A percentile compares a stretch with the other conserved stretches of the same genome.
Evolutionary conservation across 495 filamentous ascomycete species (phyloP).

Genomic region (Pseudomonodictys pantanalensis): DNA sequence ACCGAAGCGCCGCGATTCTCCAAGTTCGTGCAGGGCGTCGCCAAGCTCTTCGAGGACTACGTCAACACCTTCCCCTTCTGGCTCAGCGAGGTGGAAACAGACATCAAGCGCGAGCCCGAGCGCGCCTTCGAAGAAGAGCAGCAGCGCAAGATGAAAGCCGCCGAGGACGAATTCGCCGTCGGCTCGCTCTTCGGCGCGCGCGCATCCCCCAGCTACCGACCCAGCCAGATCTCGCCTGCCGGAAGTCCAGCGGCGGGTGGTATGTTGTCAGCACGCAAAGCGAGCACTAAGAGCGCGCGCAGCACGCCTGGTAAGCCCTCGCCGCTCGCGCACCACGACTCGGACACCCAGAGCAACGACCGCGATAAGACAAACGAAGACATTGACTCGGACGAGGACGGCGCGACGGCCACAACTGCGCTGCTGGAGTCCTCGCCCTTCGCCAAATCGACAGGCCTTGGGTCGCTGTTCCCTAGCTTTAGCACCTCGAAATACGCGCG

Average conservation of each 20-base stretch:
- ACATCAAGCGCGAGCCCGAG: slow-evolving; percentile 90
- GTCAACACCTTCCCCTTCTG: slow-evolving; percentile 97
- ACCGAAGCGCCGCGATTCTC: slow-evolving; percentile 87
- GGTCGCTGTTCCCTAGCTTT: slow-evolving; percentile 67
- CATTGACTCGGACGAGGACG: slow-evolving; percentile 46
- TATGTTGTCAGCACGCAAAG: slow-evolving; percentile 1
- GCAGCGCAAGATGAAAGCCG: slow-evolving; percentile 69
- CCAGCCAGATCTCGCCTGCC: slow-evolving; percentile 29
- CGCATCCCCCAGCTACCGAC: slow-evolving; percentile 41
- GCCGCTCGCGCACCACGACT: not conserved
- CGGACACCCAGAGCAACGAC: slow-evolving; percentile 30
- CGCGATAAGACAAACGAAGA: slow-evolving; percentile 41
- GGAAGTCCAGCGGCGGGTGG: slow-evolving; percentile 30
- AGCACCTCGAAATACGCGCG: slow-evolving; percentile 68
- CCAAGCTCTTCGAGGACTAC: slow-evolving; percentile 87
- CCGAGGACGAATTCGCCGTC: slow-evolving; percentile 83
- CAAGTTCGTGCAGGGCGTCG: slow-evolving; percentile 93
- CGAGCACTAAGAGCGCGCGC: not conserved
- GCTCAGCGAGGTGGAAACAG: slow-evolving; percentile 82
- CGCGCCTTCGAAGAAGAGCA: slow-evolving; percentile 89
- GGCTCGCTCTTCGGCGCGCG: slow-evolving; percentile 70
- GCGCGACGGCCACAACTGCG: slow-evolving; percentile 18
- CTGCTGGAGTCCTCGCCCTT: slow-evolving; percentile 26
- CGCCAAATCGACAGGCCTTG: slow-evolving; percentile 44
- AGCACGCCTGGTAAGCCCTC: slow-evolving; percentile 14